A percentile compares a stretch with the other conserved stretches of the same genome.
phyloP scores from a whole-genome alignment of 2,329 filamentous ascomycete genomes.

The Colletotrichum sp. region DNA sequence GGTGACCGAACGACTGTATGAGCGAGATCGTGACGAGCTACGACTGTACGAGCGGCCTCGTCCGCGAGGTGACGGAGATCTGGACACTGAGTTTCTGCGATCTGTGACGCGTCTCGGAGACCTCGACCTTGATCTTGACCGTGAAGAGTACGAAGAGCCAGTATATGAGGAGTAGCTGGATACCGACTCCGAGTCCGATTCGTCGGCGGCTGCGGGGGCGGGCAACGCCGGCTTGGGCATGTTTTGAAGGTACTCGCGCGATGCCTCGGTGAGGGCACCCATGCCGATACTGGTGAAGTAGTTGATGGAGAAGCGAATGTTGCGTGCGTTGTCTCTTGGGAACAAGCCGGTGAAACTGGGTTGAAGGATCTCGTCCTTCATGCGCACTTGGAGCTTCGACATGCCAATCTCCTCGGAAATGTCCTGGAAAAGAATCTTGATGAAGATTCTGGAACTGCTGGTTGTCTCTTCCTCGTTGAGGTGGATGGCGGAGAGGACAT shows the following conservation, averaged over 20 bases:
- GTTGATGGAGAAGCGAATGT: slow-evolving; percentile 97
- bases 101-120: slow-evolving; percentile 40
- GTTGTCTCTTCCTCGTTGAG: slow-evolving; percentile 98
- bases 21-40: slow-evolving; percentile 44
- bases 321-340: slow-evolving; percentile 85
- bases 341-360: slow-evolving; percentile 86
- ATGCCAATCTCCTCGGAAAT: slow-evolving; percentile 87
- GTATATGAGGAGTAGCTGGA: slow-evolving; percentile 82
- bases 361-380: slow-evolving; percentile 80
- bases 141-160: slow-evolving; percentile 63
- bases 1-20: slow-evolving; percentile 26
- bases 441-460: slow-evolving; percentile 94
- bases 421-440: slow-evolving; percentile 97
- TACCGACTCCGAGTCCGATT: slow-evolving; percentile 73
- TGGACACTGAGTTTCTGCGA: slow-evolving; percentile 40
- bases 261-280: slow-evolving; percentile 91
- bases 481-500: slow-evolving; percentile 82
- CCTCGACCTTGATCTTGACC: slow-evolving; percentile 52
- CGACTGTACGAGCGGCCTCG: slow-evolving; percentile 34
- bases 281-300: slow-evolving; percentile 99
- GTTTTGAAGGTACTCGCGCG: slow-evolving; percentile 90
- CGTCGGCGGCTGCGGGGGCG: slow-evolving; percentile 62
- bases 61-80: slow-evolving; percentile 31
- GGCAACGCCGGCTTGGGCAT: slow-evolving; percentile 84
- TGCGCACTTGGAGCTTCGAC: slow-evolving; percentile 74